Evolutionary conservation across 1,284 basidiomycete genomes (phyloP), one percentile per base, ranked within the genome.

Genomic region (Apiotrichum porosum): DNA sequence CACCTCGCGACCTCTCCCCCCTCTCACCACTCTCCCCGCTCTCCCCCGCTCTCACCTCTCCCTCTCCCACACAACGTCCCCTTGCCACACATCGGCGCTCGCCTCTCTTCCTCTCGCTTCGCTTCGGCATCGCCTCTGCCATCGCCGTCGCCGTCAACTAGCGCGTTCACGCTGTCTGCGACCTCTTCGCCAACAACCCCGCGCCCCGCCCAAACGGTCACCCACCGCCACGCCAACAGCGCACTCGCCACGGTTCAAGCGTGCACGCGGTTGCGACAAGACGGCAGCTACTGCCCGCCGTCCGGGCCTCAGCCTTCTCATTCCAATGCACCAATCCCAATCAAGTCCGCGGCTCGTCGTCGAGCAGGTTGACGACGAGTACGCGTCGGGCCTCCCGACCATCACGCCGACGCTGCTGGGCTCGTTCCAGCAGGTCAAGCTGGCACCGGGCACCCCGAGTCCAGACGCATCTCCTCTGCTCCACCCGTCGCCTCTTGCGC

Each of bases 401-500:
- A 19, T 49, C 19, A 46, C 51, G 3, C 47, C 51, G 6, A 22
- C 39, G 6, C 37, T 51, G 18, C 42, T 55, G 8, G 30, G 32
- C 28, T 42, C 43, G 1, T 46, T 55, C 17, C 49, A 55, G 33
- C 30, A 43, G 15, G 53, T 55, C 36, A 44, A 46, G 19, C 49
- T 55, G 17, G 37, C 39, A 10, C 17, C 18, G 10, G 19, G 15
- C 47, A 9, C 47, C 47, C 6, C 40, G 30, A 13, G 30, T 33
- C 15, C 30, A 42, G 8, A 12, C 33, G 14, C 21, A 30, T n/a
- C 30, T 36, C 36, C 18, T 31, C 32, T 4, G 42, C 36, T 6
- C 43, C 44, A 37, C 23, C 51, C 30, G 40, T n/a, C 42, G 42
- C n/a, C n/a, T n/a, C n/a, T n/a, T n/a, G n/a, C n/a, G n/a, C n/a